Percentiles rank a stretch among this genome's conserved stretches.
Evolutionary conservation across 2,329 filamentous ascomycete species (phyloP).

Genomic region (Epichloe elymi): DNA sequence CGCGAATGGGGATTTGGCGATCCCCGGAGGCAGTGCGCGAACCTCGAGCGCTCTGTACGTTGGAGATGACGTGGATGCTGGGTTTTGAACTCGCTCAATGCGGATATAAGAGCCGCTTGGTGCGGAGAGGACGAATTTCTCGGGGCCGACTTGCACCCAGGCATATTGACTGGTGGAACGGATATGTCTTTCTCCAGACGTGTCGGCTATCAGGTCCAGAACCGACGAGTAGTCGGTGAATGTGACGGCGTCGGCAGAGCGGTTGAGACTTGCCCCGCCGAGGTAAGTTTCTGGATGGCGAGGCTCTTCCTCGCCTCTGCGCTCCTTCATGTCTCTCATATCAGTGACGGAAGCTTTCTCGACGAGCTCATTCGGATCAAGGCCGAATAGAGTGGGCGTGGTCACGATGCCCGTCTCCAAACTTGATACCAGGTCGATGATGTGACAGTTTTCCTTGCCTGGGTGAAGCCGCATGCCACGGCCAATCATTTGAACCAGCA

Average conservation of each 20-base stretch:
- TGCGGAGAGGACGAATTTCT: conserved; percentile 58
- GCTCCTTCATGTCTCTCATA: conserved; percentile 41
- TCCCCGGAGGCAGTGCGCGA: conserved; percentile 29
- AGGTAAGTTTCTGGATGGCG: conserved; percentile 8
- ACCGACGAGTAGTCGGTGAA: conserved; percentile 89
- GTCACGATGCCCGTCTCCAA: conserved; percentile 76
- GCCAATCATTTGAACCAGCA: conserved; percentile 96
- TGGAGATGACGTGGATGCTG: conserved; percentile 9
- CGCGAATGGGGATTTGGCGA: conserved; percentile 48
- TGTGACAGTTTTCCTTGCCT: conserved; percentile 77
- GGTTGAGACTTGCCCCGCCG: conserved; percentile 2
- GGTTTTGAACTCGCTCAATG: conserved; percentile 28
- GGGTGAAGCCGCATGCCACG: conserved; percentile 74
- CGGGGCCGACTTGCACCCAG: conserved; percentile 68
- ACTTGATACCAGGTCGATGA: conserved; percentile 91
- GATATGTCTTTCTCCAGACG: conserved; percentile 65
- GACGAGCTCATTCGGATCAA: conserved; percentile 71
- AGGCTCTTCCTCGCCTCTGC: conserved; percentile 29
- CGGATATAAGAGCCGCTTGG: conserved; percentile 48
- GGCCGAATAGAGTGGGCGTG: conserved; percentile 81
- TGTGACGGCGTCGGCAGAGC: conserved; percentile 37
- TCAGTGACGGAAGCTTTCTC: conserved; percentile 50
- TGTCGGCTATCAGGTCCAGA: conserved; percentile 79
- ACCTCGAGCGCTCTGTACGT: conserved; percentile 34
- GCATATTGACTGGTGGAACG: conserved; percentile 59